phyloP scores from a whole-genome alignment of 495 filamentous ascomycete species.

The Cryomyces minteri region DNA sequence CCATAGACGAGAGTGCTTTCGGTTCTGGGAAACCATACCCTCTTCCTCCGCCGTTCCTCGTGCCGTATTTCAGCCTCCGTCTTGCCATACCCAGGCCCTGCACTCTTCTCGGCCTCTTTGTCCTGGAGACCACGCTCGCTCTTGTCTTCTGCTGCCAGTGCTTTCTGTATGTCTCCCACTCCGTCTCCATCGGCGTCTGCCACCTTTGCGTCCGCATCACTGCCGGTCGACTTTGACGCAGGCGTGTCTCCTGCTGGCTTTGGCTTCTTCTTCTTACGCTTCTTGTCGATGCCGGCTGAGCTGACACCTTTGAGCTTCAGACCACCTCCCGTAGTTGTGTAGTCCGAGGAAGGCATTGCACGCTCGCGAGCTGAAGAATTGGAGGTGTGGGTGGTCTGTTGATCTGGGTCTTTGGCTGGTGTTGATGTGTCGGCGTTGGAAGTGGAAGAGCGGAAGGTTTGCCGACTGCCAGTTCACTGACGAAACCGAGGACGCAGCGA shows the following conservation, averaged over 20 bases:
- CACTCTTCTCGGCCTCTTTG: conserved; percentile 5
- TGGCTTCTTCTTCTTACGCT: conserved; percentile 47
- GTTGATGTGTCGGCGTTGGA: no score
- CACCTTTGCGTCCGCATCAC: neutral
- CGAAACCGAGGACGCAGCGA: no score
- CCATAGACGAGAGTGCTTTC: conserved; percentile 12
- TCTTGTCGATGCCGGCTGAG: conserved; percentile 33
- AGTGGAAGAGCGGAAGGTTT: no score
- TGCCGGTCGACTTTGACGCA: neutral
- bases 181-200: conserved; percentile 17
- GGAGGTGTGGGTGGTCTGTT: neutral
- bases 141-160: conserved; percentile 4
- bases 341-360: conserved; percentile 46
- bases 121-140: neutral
- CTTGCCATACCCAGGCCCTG: conserved; percentile 27
- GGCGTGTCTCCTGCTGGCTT: conserved; percentile 13
- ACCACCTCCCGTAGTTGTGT: conserved; percentile 41
- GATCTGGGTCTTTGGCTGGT: no score
- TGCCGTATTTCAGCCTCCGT: conserved; percentile 72
- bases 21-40: conserved; percentile 26
- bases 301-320: conserved; percentile 67
- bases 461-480: no score
- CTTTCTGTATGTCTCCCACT: conserved; percentile 4
- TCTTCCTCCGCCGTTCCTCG: conserved; percentile 60
- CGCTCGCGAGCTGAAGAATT: neutral